phyloP scores from a whole-genome alignment of 305 asterid species.

The Fraxinus albicans region DNA sequence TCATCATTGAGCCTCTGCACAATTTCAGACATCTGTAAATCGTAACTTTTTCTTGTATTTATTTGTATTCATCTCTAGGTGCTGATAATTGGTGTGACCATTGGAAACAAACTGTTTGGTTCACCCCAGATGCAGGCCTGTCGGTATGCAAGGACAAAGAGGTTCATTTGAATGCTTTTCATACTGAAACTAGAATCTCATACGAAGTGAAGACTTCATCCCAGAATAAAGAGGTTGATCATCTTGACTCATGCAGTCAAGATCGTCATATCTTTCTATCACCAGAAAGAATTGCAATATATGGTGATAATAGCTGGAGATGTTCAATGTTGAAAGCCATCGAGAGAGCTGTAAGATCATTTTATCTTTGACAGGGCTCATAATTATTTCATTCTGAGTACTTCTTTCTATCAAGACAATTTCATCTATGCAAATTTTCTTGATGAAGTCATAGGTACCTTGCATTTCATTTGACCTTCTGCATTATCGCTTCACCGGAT shows the following conservation, averaged over 20 bases:
- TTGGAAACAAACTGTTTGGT: conserved; percentile 95
- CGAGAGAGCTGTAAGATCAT: conserved; percentile 60
- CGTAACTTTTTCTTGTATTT: conserved; percentile 5
- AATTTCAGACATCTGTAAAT: neutral
- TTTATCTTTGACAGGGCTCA: conserved; percentile 12
- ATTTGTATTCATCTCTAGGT: conserved; percentile 42
- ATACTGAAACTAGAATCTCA: conserved; percentile 60
- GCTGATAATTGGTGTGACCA: conserved; percentile 83
- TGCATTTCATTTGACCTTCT: conserved; percentile 6
- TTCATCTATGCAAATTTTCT: neutral
- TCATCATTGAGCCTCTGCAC: neutral
- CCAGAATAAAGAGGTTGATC: conserved; percentile 32
- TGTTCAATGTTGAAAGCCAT: conserved; percentile 58
- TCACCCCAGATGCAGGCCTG: conserved; percentile 56
- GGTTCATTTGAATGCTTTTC: conserved; percentile 58
- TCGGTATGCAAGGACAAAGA: conserved; percentile 55
- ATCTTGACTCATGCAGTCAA: conserved; percentile 28
- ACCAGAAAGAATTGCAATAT: conserved; percentile 70
- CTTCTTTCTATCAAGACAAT: neutral
- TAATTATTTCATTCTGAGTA: neutral
- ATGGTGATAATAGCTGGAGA: conserved; percentile 76
- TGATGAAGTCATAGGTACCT: neutral
- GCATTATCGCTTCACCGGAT: neutral
- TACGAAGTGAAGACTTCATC: conserved; percentile 46
- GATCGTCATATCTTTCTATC: conserved; percentile 51